Evolutionary conservation across 2,329 filamentous ascomycete species (phyloP).

Genomic region (Blastomyces silverae): DNA sequence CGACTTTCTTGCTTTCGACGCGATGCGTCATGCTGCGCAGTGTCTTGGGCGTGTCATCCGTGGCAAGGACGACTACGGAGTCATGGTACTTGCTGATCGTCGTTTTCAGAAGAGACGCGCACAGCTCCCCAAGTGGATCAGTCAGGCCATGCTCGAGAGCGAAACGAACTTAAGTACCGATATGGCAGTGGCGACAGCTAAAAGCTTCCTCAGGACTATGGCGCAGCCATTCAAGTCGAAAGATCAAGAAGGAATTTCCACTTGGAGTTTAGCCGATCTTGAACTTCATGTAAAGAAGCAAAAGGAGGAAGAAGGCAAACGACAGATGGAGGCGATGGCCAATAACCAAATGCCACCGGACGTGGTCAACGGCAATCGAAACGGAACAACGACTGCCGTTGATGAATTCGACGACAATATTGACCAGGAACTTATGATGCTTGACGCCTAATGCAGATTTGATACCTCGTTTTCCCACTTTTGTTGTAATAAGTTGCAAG

Average conservation of each 20-base stretch:
- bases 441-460: slow-evolving; percentile 10
- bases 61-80: slow-evolving; percentile 98
- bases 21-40: slow-evolving; percentile 97
- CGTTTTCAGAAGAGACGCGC: slow-evolving; percentile 85
- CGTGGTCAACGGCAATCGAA: slow-evolving; percentile 21
- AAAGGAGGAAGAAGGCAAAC: slow-evolving; percentile 62
- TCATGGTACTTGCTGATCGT: slow-evolving; percentile 95
- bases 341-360: slow-evolving; percentile 24
- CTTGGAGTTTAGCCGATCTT: slow-evolving; percentile 78
- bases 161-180: slow-evolving; percentile 91
- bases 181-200: slow-evolving; percentile 83
- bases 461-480: neutral
- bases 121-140: slow-evolving; percentile 96
- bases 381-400: slow-evolving; percentile 24
- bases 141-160: slow-evolving; percentile 73
- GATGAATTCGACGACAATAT: slow-evolving; percentile 37
- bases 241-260: slow-evolving; percentile 87
- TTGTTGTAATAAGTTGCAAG: neutral
- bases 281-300: slow-evolving; percentile 61
- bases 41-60: slow-evolving; percentile 89
- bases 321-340: slow-evolving; percentile 51
- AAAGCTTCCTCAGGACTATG: slow-evolving; percentile 85
- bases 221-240: slow-evolving; percentile 76
- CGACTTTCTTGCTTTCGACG: slow-evolving; percentile 96
- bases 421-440: slow-evolving; percentile 15